Percentiles rank a stretch among this genome's conserved stretches.
Evolutionary conservation across 2,329 filamentous ascomycete species (phyloP).

Genomic region (Ophiostoma sp.): DNA sequence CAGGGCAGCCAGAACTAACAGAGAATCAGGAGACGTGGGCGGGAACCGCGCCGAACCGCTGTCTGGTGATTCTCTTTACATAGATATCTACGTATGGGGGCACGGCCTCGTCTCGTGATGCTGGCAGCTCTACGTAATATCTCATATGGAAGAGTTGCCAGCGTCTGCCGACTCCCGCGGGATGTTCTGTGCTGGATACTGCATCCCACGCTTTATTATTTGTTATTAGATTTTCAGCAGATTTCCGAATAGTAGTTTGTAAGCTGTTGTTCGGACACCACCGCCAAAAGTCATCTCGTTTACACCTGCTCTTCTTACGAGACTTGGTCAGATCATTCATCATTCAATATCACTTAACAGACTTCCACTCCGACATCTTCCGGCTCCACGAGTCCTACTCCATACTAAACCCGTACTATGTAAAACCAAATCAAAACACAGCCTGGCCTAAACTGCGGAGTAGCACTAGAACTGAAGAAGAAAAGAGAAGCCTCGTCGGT

Average conservation of each 20-base stretch:
- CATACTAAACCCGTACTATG: neutral
- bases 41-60: neutral
- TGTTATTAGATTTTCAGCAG: too few relatives aligned
- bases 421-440: conserved; percentile 4
- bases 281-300: too few relatives aligned
- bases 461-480: conserved; percentile 2
- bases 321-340: too few relatives aligned
- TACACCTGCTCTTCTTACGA: too few relatives aligned
- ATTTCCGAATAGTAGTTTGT: too few relatives aligned
- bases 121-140: neutral
- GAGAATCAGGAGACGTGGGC: neutral
- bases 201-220: too few relatives aligned
- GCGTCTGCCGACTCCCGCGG: too few relatives aligned
- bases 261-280: too few relatives aligned
- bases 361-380: neutral
- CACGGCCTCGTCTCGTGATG: neutral
- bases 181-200: too few relatives aligned
- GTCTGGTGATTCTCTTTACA: neutral
- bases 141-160: too few relatives aligned
- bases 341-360: too few relatives aligned
- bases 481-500: conserved; percentile 1
- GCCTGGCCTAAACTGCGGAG: neutral
- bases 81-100: neutral
- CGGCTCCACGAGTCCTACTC: conserved; percentile 1
- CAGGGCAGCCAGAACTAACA: neutral